Percentiles rank a stretch among this genome's conserved stretches.
phyloP scores from a whole-genome alignment of 73 alveolate genomes.

The Tetrahymena malaccensis region DNA sequence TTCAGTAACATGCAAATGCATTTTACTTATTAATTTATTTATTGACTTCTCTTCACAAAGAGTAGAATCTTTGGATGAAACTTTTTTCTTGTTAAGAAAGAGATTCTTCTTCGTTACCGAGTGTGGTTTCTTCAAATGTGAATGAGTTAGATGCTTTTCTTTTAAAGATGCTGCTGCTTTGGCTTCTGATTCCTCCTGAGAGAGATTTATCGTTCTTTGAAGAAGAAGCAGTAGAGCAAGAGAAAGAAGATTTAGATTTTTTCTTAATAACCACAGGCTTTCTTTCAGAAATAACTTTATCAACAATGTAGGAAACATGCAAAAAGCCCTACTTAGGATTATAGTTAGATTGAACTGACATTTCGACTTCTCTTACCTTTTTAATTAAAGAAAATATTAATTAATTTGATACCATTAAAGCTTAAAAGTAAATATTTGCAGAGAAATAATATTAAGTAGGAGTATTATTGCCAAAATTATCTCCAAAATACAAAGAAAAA shows the following conservation, averaged over 20 bases:
- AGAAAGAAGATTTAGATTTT: neutral
- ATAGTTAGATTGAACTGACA: neutral
- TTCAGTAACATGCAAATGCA: neutral
- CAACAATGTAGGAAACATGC: neutral
- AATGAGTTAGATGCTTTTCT: neutral
- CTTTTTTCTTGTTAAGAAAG: neutral
- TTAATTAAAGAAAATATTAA: neutral
- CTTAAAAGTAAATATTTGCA: neutral
- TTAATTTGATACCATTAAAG: neutral
- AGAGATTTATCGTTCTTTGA: neutral
- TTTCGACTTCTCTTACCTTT: neutral
- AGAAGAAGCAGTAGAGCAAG: neutral
- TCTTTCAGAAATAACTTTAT: neutral
- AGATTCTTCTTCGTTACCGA: neutral
- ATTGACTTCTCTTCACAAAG: neutral
- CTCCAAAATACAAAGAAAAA: neutral
- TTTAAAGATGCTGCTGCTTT: neutral
- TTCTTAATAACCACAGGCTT: neutral
- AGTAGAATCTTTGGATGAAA: neutral
- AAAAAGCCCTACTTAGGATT: neutral
- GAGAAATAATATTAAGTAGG: neutral
- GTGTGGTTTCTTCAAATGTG: neutral
- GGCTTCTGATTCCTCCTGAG: neutral
- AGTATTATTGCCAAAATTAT: neutral
- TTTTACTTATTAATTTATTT: neutral